Evolutionary conservation across 129 eudicot species (phyloP), one percentile per base, ranked within the genome.

Genomic region (Pittosporum tobira): DNA sequence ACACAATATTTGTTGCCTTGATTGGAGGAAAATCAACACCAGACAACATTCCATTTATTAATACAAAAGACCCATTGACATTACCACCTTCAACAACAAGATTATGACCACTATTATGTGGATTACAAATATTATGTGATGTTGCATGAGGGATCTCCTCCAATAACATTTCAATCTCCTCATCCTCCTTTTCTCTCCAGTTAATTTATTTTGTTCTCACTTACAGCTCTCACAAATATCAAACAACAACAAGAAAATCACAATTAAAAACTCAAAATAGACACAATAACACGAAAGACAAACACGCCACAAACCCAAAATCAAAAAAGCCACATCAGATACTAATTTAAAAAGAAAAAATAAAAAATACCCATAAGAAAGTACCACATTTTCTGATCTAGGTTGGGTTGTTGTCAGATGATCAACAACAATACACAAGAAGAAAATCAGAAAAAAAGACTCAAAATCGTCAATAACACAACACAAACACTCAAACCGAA

Each of bases 121-220:
- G 56, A 60, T 57, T 40, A 30, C 72, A 80, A 56, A 48, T 65
- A 61, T 72, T 73, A 37, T 61, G 60, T 56, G 79, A 71, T 60
- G 81, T 78, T 67, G 82, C 94, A 77, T 75, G 85, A 69, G 94
- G 88, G 88, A 85, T 85, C 88, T 85, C 88, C 48, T 85, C 85
- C 79, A 85, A 77, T 71, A 85, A 64, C 85, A 69, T 69, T 57
- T 85, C 94, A 49, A 85, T 73, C 75, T 85, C 94, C 54, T 85
- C 85, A 71, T 77, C 94, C 44, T 78, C 83, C 73, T 81, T 48
- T 68, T 79, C 38, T 69, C 69, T 52, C 57, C 62, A 64, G 53
- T n/a, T n/a, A n/a, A n/a, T n/a, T n/a, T n/a, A 59, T 52, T 48
- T 19, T 68, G 62, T 48, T 28, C 49, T 59, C 57, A 38, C 15